A percentile compares a stretch with the other conserved stretches of the same genome.
These are phyloP conservation scores for Acorus gramineus DNA, from an alignment of 106 monocot genomes.

Conservation along the genomic window DNA sequence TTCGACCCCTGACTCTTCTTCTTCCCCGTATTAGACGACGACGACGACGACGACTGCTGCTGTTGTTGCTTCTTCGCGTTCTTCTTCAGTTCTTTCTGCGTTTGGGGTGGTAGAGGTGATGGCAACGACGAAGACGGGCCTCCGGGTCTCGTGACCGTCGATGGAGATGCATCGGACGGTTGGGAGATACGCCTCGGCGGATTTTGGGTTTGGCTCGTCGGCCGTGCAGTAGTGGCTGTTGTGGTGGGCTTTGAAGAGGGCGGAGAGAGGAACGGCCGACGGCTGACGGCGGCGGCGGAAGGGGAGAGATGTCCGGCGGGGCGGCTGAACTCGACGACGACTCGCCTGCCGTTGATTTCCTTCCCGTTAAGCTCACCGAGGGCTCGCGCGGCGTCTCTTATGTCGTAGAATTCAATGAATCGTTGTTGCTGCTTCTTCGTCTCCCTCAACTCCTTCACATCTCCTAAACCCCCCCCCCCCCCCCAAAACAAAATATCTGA, in stretches of 20 bases:
- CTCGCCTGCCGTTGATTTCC: constrained; percentile 38
- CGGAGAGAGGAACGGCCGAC: neutral
- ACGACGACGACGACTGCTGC: neutral
- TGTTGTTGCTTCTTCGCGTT: neutral
- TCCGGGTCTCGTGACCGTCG: too few relatives aligned
- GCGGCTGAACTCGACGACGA: constrained; percentile 51
- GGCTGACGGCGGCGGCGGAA: neutral
- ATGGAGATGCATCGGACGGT: too few relatives aligned
- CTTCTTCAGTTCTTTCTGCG: too few relatives aligned
- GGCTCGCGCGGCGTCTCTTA: constrained; percentile 70
- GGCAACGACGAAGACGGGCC: too few relatives aligned
- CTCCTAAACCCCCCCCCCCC: constrained; percentile 22
- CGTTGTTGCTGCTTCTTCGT: constrained; percentile 38
- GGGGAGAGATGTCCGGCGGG: constrained; percentile 12
- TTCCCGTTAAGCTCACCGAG: constrained; percentile 49
- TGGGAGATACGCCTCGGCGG: too few relatives aligned
- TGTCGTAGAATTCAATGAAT: constrained; percentile 85
- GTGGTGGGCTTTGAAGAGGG: neutral
- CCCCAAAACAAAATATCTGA: neutral
- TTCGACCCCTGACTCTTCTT: constrained; percentile 21
- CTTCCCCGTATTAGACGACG: constrained; percentile 3
- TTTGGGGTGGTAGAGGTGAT: too few relatives aligned
- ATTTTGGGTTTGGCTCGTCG: too few relatives aligned
- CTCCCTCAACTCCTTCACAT: constrained; percentile 76
- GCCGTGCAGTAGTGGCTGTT: too few relatives aligned